These are phyloP conservation scores for Fusarium duplospermum DNA, from an alignment of 2,329 filamentous ascomycete species.

Conservation along the genomic window DNA sequence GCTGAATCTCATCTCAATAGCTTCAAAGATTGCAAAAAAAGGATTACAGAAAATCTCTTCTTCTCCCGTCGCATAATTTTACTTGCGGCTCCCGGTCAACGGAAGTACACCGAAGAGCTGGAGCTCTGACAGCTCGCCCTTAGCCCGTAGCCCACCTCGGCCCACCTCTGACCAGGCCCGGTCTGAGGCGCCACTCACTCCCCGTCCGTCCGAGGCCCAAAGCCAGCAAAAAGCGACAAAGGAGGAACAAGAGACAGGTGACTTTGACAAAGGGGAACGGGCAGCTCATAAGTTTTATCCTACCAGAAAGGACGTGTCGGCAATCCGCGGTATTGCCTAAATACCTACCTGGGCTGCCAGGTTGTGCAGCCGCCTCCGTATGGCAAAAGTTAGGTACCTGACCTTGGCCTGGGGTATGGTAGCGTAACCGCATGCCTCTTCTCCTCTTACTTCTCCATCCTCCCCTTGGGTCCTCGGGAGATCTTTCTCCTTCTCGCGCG, in stretches of 20 bases:
- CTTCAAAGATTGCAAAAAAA: background rate
- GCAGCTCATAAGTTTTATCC: constrained; percentile 27
- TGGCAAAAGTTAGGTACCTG: constrained; percentile 5
- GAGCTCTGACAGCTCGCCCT: constrained; percentile 23
- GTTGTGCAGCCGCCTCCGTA: background rate
- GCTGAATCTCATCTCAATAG: background rate
- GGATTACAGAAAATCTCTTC: background rate
- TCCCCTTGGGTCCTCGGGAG: constrained; percentile 36
- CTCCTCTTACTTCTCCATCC: constrained; percentile 7
- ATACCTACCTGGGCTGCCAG: constrained; percentile 1
- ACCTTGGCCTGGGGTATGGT: background rate
- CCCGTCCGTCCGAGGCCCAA: constrained; percentile 37
- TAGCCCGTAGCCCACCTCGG: constrained; percentile 38
- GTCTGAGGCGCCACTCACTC: constrained; percentile 30
- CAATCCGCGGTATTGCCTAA: constrained; percentile 29
- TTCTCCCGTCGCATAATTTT: constrained; percentile 5
- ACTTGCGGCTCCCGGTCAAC: constrained; percentile 17
- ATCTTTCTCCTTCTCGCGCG: constrained; percentile 39
- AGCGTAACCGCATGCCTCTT: background rate
- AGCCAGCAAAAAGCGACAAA: constrained; percentile 34
- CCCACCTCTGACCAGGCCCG: constrained; percentile 27
- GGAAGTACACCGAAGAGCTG: constrained; percentile 29
- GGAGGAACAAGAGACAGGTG: constrained; percentile 18
- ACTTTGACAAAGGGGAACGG: constrained; percentile 14
- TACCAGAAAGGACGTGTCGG: constrained; percentile 11